phyloP scores from a whole-genome alignment of 176 grass and related monocot genomes.

The Carex myosuroides region DNA sequence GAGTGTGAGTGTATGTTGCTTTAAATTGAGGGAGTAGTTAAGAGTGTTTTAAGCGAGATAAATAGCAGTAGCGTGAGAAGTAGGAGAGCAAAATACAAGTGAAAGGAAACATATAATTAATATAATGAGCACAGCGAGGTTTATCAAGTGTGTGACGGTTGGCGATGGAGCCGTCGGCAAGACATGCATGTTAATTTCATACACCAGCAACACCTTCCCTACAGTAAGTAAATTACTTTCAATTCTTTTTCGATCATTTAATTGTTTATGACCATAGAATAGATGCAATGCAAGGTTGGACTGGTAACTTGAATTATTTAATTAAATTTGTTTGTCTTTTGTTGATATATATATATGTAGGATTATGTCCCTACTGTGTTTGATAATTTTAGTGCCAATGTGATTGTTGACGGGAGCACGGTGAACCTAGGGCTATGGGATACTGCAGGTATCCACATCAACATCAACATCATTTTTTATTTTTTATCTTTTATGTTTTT shows the following conservation, averaged over 20 bases:
- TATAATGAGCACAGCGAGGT: conserved; percentile 43
- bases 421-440: conserved; percentile 37
- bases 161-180: conserved; percentile 47
- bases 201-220: conserved; percentile 51
- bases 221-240: conserved; percentile 29
- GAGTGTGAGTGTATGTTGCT: conserved; percentile 9
- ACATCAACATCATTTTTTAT: background rate
- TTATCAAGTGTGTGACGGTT: conserved; percentile 50
- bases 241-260: background rate
- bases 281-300: background rate
- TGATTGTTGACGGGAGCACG: conserved; percentile 31
- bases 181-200: conserved; percentile 54
- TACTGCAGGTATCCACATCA: conserved; percentile 24
- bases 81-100: background rate
- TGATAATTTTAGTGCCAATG: conserved; percentile 39
- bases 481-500: background rate
- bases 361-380: conserved; percentile 40
- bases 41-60: conserved; percentile 25
- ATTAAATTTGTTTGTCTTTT: conserved; percentile 1
- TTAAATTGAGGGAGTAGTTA: conserved; percentile 27
- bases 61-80: conserved; percentile 20
- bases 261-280: background rate
- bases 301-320: background rate
- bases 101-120: background rate
- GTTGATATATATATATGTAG: background rate